Percentiles rank a stretch among this genome's conserved stretches.
phyloP scores from a whole-genome alignment of 2,329 filamentous ascomycete species.

The Monilinia fructicola region DNA sequence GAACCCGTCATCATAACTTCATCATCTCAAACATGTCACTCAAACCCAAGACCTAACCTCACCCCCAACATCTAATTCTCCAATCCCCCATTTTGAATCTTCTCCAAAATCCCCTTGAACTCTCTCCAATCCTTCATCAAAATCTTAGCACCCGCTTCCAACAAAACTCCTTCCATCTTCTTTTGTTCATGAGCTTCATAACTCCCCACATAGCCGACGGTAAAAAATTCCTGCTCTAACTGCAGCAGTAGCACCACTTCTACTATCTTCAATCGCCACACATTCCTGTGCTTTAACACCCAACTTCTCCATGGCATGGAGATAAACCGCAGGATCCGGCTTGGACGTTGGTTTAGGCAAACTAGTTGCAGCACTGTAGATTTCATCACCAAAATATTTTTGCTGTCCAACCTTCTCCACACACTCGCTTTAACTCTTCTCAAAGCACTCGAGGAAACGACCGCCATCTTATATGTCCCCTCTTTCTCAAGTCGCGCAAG shows the following conservation, averaged over 20 bases:
- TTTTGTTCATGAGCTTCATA: slow-evolving; percentile 60
- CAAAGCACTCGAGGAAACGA: slow-evolving; percentile 79
- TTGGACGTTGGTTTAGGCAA: slow-evolving; percentile 81
- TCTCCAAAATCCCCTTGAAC: slow-evolving; percentile 43
- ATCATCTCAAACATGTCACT: neutral
- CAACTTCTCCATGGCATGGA: slow-evolving; percentile 71
- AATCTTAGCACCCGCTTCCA: slow-evolving; percentile 59
- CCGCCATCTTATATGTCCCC: slow-evolving; percentile 69
- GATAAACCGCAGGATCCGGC: slow-evolving; percentile 86
- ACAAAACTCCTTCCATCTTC: slow-evolving; percentile 57
- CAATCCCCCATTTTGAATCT: slow-evolving; percentile 30
- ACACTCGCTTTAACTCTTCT: slow-evolving; percentile 75
- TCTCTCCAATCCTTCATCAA: slow-evolving; percentile 62
- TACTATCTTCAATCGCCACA: slow-evolving; percentile 85
- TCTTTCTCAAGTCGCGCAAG: slow-evolving; percentile 62
- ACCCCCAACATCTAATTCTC: slow-evolving; percentile 9
- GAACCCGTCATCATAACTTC: too few species aligned
- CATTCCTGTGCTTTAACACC: slow-evolving; percentile 70
- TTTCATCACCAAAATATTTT: slow-evolving; percentile 75
- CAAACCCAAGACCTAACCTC: neutral
- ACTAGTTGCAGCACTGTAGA: slow-evolving; percentile 81
- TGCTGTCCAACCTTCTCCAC: slow-evolving; percentile 77
- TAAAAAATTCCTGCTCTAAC: slow-evolving; percentile 75
- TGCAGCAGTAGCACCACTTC: slow-evolving; percentile 76
- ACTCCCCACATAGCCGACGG: slow-evolving; percentile 82